These are phyloP conservation scores for Aureobasidium sp. DNA, from an alignment of 2,329 filamentous ascomycete species.

Conservation along the genomic window DNA sequence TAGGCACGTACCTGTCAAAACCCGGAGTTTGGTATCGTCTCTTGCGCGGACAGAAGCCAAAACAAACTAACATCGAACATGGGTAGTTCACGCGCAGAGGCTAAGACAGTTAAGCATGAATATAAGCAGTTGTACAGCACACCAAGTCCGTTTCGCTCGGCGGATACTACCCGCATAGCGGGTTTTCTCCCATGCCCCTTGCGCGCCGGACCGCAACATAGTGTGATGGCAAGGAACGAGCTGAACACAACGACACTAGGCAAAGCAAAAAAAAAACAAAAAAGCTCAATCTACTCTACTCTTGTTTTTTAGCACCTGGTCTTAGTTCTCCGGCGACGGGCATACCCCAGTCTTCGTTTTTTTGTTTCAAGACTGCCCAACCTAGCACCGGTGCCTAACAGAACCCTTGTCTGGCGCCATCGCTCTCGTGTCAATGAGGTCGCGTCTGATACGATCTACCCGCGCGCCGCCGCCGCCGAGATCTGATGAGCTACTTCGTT, in stretches of 20 bases:
- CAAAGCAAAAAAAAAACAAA: too few relatives aligned
- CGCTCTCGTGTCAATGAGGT: neutral
- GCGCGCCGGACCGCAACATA: too few relatives aligned
- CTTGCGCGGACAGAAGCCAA: conserved; percentile 9
- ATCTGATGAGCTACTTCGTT: conserved; percentile 6
- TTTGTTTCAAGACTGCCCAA: too few relatives aligned
- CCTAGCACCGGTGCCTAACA: too few relatives aligned
- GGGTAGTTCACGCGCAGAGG: neutral
- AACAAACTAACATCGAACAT: neutral
- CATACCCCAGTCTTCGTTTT: too few relatives aligned
- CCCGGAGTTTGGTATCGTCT: neutral
- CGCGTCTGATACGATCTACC: conserved; percentile 7
- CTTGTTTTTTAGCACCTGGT: conserved; percentile 9
- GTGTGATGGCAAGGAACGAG: conserved; percentile 12
- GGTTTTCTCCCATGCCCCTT: too few relatives aligned
- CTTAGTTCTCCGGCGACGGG: conserved; percentile 12
- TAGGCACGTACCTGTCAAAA: neutral
- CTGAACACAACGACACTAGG: conserved; percentile 12
- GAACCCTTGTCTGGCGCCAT: neutral
- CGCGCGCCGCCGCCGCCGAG: too few relatives aligned
- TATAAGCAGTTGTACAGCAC: conserved; percentile 12
- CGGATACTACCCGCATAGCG: too few relatives aligned
- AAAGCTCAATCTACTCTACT: conserved; percentile 15
- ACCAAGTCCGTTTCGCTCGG: too few relatives aligned
- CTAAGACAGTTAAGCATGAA: conserved; percentile 12